Base-by-base conservation (phyloP, 352 stramenopile species). In the Phytophthora multivora region DNA sequence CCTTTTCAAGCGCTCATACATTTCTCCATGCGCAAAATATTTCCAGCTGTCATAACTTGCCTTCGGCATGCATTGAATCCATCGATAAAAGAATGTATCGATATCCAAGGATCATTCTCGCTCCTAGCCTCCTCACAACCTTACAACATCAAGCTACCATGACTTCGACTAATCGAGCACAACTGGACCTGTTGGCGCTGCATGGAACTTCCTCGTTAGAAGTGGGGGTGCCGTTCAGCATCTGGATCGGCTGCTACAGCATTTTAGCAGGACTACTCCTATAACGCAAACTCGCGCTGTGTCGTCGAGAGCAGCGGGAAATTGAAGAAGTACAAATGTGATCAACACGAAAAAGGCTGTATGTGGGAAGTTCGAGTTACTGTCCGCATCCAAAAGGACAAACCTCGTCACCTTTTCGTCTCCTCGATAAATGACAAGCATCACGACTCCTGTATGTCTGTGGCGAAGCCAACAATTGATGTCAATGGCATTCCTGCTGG, bases 381-480 rank as follows among this genome's bases (percentile, higher is more conserved):
- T 8, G 26, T 30, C 5, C 46, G 46, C 18, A 19, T 26, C n/a
- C 31, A 16, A 5, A 39, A 16, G 10, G 33, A 39, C 15, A n/a
- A 7, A 3, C 16, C 33, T 1, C 33, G 33, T 39, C 33, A 18
- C 15, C 15, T 39, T 4, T 39, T 13, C 11, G 15, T 16, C 33
- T 18, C 33, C 5, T 3, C 11, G 9, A 39, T 16, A 39, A 39
- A 39, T 8, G 33, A 16, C 11, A 13, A 16, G 7, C 15, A 39
- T n/a, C n/a, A n/a, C 25, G 51, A 57, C 13, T 57, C 49, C 15
- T 61, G 50, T 15, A 51, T 38, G 1, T 61, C 35, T 2, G 51
- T 47, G 10, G 42, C 43, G 4, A 51, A 51, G 5, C 49, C 50
- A 8, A 61, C 51, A 1, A 5, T 47, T n/a, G n/a, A n/a, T n/a